phyloP scores from a whole-genome alignment of 768 basidiomycete genomes.

The Grammothele lineata region DNA sequence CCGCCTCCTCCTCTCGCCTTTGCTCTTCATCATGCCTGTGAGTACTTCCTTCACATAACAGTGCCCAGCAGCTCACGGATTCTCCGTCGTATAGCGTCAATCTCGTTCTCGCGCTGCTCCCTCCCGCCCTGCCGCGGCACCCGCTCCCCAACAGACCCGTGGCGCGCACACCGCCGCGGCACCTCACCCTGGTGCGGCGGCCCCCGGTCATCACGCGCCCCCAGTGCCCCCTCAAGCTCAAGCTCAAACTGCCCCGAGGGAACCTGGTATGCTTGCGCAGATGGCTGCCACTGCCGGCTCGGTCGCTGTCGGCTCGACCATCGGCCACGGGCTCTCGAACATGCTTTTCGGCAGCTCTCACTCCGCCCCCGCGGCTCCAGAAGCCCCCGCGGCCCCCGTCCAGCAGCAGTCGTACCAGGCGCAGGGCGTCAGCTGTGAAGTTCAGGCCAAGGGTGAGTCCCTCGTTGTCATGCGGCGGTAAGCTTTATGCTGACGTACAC shows the following conservation, averaged over 20 bases:
- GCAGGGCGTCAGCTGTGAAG: constrained; percentile 60
- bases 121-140: constrained; percentile 55
- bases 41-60: too few species aligned
- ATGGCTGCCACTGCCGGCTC: constrained; percentile 92
- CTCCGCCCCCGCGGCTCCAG: constrained; percentile 38
- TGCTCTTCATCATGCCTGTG: constrained; percentile 42
- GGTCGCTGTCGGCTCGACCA: constrained; percentile 81
- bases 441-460: constrained; percentile 74
- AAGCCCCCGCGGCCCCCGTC: constrained; percentile 44
- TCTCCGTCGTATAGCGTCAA: constrained; percentile 70
- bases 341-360: constrained; percentile 82
- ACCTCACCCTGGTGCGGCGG: constrained; percentile 35
- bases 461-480: constrained; percentile 8
- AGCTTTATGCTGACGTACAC: too few species aligned
- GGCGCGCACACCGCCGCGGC: constrained; percentile 48
- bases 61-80: too few species aligned
- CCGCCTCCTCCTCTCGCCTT: constrained; percentile 1
- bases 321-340: constrained; percentile 85
- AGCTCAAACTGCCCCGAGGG: constrained; percentile 28
- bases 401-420: constrained; percentile 43
- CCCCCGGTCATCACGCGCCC: constrained; percentile 33
- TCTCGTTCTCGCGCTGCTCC: too few species aligned
- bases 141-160: constrained; percentile 41
- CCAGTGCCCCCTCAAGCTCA: constrained; percentile 30
- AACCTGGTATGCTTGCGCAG: constrained; percentile 73